phyloP scores from a whole-genome alignment of 2,329 filamentous ascomycete genomes.

The Taxawa tesnikishii region DNA sequence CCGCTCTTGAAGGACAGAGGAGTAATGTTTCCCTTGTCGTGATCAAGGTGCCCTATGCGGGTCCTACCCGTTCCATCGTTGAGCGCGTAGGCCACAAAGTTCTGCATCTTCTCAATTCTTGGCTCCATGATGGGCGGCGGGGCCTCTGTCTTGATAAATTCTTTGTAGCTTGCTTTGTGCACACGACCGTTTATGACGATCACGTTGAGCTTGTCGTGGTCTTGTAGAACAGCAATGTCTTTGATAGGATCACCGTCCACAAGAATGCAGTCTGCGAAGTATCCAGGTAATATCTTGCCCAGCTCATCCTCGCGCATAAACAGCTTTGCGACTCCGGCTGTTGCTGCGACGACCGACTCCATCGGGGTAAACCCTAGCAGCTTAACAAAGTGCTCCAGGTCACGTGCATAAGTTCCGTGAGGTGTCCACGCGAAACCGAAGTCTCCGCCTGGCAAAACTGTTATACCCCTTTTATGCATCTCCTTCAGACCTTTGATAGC shows the following conservation, averaged over 20 bases:
- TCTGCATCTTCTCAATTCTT: neutral
- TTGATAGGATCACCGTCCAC: constrained; percentile 34
- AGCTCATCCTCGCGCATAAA: constrained; percentile 29
- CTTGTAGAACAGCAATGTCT: constrained; percentile 29
- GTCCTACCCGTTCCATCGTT: constrained; percentile 7
- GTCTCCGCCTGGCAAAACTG: constrained; percentile 33
- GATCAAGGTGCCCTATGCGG: constrained; percentile 31
- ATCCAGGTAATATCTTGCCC: constrained; percentile 29
- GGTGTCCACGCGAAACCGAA: constrained; percentile 38
- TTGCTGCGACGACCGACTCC: constrained; percentile 33
- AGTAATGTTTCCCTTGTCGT: constrained; percentile 23
- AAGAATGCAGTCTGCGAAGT: constrained; percentile 33
- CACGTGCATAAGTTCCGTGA: constrained; percentile 35
- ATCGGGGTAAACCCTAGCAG: constrained; percentile 32
- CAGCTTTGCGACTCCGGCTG: constrained; percentile 25
- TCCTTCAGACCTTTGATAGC: constrained; percentile 28
- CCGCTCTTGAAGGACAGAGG: constrained; percentile 36
- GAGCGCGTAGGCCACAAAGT: neutral
- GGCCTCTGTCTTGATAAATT: constrained; percentile 8
- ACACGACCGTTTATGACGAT: constrained; percentile 37
- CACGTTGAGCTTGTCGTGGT: constrained; percentile 30
- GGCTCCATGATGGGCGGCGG: neutral
- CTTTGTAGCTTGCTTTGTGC: constrained; percentile 24
- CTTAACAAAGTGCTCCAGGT: constrained; percentile 34
- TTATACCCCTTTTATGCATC: constrained; percentile 34